A percentile compares a stretch with the other conserved stretches of the same genome.
Conservation (phyloP, 768 basidiomycete species). For the Daedaleopsis nitida region DNA sequence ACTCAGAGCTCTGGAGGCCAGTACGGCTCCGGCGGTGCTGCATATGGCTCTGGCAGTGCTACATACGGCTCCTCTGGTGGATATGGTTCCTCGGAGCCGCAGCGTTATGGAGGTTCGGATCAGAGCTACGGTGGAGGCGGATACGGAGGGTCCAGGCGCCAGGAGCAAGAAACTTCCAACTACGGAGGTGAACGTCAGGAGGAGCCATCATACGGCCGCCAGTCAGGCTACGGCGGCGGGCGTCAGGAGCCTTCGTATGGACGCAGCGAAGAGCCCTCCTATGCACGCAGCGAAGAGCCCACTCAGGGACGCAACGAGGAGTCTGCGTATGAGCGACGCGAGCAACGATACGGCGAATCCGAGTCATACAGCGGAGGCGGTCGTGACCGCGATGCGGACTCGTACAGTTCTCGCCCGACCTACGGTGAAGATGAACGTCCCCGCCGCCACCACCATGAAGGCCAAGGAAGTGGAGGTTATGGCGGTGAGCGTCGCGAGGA, state of each 20-base stretch:
- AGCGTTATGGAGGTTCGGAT: conserved; percentile 5
- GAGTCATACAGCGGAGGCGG: conserved; percentile 23
- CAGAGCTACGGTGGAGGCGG: conserved; percentile 5
- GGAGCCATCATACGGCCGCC: conserved; percentile 6
- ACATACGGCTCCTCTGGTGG: conserved; percentile 6
- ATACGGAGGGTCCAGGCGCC: conserved; percentile 12
- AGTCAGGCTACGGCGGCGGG: not conserved
- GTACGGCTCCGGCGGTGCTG: conserved; percentile 3
- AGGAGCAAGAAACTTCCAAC: conserved; percentile 2
- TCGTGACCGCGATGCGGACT: conserved; percentile 4
- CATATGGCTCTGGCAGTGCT: conserved; percentile 5
- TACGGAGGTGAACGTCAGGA: conserved; percentile 2
- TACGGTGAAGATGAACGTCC: conserved; percentile 16
- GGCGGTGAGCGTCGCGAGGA: conserved; percentile 19
- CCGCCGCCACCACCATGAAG: conserved; percentile 7
- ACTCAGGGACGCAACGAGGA: conserved; percentile 2
- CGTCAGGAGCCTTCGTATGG: conserved; percentile 3
- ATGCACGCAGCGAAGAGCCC: conserved; percentile 4
- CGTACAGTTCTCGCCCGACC: conserved; percentile 6
- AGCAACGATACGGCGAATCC: too few species aligned
- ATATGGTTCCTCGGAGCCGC: conserved; percentile 3
- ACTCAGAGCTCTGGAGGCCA: conserved; percentile 10
- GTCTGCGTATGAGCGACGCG: not conserved
- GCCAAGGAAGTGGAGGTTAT: not conserved
- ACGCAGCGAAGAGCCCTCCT: conserved; percentile 7